Percentiles rank a stretch among this genome's conserved stretches.
Conservation (phyloP, 2,329 filamentous ascomycete genomes). For the Onygenales sp. region DNA sequence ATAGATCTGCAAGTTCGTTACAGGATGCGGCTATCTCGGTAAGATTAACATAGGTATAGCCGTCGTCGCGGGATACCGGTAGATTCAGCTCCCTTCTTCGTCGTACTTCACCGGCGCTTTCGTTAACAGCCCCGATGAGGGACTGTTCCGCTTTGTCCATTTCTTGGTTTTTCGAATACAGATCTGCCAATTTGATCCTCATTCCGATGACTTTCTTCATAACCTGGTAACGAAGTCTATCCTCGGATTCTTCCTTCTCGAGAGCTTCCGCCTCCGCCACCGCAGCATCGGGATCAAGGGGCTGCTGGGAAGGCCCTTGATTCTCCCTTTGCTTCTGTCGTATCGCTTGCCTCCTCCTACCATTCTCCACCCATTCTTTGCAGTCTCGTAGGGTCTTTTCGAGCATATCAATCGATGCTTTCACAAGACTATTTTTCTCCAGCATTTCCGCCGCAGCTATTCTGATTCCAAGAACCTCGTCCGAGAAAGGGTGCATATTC, state of each 20-base stretch:
- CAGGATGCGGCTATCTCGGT: constrained; percentile 26
- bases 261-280: constrained; percentile 9
- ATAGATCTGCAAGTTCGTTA: constrained; percentile 63
- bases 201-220: constrained; percentile 61
- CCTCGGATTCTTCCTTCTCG: constrained; percentile 19
- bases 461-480: constrained; percentile 83
- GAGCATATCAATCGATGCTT: constrained; percentile 64
- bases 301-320: constrained; percentile 9
- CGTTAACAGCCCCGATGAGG: constrained; percentile 73
- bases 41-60: constrained; percentile 27
- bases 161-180: constrained; percentile 68
- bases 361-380: constrained; percentile 30
- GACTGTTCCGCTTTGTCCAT: constrained; percentile 63
- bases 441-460: constrained; percentile 72
- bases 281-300: constrained; percentile 11
- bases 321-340: constrained; percentile 9
- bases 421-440: constrained; percentile 63
- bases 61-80: constrained; percentile 47
- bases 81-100: constrained; percentile 58
- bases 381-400: constrained; percentile 67
- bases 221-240: constrained; percentile 42
- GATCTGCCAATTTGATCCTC: constrained; percentile 71
- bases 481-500: constrained; percentile 77
- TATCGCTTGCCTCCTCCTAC: constrained; percentile 15
- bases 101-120: constrained; percentile 63